These are phyloP conservation scores for Didymella arachidicola DNA, from an alignment of 2,329 filamentous ascomycete genomes.

Conservation along the genomic window DNA sequence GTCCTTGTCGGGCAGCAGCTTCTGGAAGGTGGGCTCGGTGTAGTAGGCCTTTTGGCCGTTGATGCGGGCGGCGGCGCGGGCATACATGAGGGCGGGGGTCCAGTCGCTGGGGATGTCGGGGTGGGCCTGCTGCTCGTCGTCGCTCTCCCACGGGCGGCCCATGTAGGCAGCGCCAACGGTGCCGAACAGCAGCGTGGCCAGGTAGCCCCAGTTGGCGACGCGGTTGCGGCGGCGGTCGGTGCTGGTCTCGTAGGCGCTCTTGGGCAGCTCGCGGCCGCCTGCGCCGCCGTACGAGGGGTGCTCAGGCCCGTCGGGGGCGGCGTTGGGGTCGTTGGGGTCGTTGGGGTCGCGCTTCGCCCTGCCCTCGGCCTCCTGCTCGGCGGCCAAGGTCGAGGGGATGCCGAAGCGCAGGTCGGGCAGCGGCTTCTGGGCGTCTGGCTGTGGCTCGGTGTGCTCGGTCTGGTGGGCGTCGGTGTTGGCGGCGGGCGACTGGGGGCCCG, in stretches of 20 bases:
- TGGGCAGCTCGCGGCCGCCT: constrained; percentile 72
- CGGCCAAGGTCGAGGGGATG: constrained; percentile 88
- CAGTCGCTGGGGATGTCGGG: constrained; percentile 80
- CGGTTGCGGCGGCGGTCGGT: constrained; percentile 81
- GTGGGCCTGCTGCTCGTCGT: constrained; percentile 74
- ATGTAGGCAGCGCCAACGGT: constrained; percentile 73
- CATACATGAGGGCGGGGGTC: constrained; percentile 77
- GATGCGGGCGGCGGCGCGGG: constrained; percentile 77
- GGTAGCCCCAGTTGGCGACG: constrained; percentile 78
- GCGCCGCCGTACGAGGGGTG: constrained; percentile 60
- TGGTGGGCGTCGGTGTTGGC: constrained; percentile 48
- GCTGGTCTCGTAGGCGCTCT: constrained; percentile 87
- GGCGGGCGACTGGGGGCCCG: constrained; percentile 42
- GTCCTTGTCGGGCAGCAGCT: constrained; percentile 83
- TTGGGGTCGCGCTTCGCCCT: constrained; percentile 39
- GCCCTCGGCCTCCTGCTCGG: constrained; percentile 63
- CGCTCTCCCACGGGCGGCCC: constrained; percentile 83
- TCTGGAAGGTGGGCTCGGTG: constrained; percentile 92
- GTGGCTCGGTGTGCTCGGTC: constrained; percentile 47
- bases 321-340: constrained; percentile 36
- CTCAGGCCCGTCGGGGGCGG: constrained; percentile 61
- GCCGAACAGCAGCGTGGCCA: constrained; percentile 63
- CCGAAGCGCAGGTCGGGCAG: constrained; percentile 93
- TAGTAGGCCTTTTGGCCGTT: constrained; percentile 86
- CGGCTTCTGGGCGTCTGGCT: constrained; percentile 65